Conservation (phyloP, 805 yeast species). For the Wickerhamiella australiensis region DNA sequence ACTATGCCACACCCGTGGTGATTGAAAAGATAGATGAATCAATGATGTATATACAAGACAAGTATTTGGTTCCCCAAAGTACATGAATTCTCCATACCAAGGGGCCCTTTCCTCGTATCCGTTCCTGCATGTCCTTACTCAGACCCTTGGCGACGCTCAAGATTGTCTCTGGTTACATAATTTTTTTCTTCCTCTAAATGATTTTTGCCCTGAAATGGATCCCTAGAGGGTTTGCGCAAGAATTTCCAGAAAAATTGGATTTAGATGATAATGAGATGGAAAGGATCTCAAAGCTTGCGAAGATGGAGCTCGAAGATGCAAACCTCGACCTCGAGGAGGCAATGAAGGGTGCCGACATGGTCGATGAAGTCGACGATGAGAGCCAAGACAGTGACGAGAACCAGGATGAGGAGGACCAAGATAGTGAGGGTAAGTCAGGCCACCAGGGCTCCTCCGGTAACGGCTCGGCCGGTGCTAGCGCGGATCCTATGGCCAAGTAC, state of each 20-base stretch:
- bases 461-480: background rate
- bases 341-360: slow-evolving; percentile 18
- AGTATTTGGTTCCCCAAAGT: too few relatives aligned
- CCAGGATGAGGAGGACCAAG: slow-evolving; percentile 21
- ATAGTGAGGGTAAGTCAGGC: too few relatives aligned
- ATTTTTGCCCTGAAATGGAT: slow-evolving; percentile 92
- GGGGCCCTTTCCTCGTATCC: too few relatives aligned
- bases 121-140: too few relatives aligned
- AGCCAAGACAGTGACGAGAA: slow-evolving; percentile 9
- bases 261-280: slow-evolving; percentile 87
- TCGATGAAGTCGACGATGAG: slow-evolving; percentile 13
- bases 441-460: too few relatives aligned
- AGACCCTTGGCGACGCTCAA: background rate
- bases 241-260: slow-evolving; percentile 80
- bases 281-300: slow-evolving; percentile 75
- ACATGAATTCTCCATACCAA: too few relatives aligned
- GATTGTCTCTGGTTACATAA: background rate
- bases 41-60: too few relatives aligned
- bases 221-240: slow-evolving; percentile 89
- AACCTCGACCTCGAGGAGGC: slow-evolving; percentile 48
- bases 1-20: too few relatives aligned
- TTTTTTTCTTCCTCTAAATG: slow-evolving; percentile 13
- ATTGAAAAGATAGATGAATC: too few relatives aligned
- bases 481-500: slow-evolving; percentile 28
- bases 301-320: slow-evolving; percentile 69